Base-by-base conservation (phyloP, 2,329 filamentous ascomycete species). In the Cryphonectria naterciae region DNA sequence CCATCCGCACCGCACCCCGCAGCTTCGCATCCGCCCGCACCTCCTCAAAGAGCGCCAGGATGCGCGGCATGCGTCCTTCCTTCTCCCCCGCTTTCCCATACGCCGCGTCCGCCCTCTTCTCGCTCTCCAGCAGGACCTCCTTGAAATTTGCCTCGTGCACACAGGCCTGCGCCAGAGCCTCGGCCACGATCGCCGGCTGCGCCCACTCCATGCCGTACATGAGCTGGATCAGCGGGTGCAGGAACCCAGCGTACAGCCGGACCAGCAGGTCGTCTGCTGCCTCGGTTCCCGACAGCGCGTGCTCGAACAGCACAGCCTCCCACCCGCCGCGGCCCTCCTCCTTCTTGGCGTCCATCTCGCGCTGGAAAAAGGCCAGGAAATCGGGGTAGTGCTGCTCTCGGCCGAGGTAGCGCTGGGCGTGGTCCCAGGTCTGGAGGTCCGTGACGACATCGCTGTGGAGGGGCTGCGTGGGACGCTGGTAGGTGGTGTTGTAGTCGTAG, bases 191-290 rank as follows among this genome's bases (percentile, higher is more conserved):
- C 52, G 92, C 92, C 1, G 93, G 93, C 77, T 97, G 93, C 13
- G 86, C 79, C 83, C 94, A 97, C 78, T 97, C 94, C 49, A 97
- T 78, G 5, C 92, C 94, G 77, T 94, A 97, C 65, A 94, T 92
- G 28, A 97, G 86, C 78, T 97, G 93, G 73, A 97, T 95, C 22
- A 96, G 82, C 1, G 94, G 93, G 77, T 97, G 93, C 2, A 94
- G 75, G 73, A 95, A 86, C 0, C 92, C 90, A 87, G 74, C 68
- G 64, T 72, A 49, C 32, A 95, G 82, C 25, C 94, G 85, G 1
- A 85, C 83, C 2, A 95, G 81, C 84, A 97, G 83, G 73, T 91
- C 89, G 54, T 94, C 88, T 5, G 91, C 89, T 60, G 85, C 81
- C 60, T 89, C 86, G 69, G 91, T 87, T 2, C 87, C 87, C 2